Base-by-base conservation (phyloP, 2,329 filamentous ascomycete species). In the Clonostachys rosea region DNA sequence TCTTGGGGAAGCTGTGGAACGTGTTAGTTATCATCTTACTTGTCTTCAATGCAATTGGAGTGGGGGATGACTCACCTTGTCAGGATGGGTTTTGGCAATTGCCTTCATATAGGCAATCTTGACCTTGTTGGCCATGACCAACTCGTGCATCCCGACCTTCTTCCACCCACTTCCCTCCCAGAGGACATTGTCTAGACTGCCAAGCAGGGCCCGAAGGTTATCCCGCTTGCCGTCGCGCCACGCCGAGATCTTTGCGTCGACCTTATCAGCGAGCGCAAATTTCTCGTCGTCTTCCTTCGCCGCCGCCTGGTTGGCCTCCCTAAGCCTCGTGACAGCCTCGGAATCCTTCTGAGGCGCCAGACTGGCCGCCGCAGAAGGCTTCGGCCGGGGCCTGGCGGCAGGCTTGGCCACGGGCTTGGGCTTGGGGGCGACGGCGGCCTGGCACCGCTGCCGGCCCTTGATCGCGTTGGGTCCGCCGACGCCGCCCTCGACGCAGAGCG, bases 71-170 rank as follows among this genome's bases (percentile, higher is more conserved):
- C 82, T 68, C 76, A 96, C 94, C 86, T 99, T 99, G 67, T 99
- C 94, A 50, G 94, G 94, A 76, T 99, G 94, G 56, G 94, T 94
- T 76, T 96, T 97, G 11, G 86, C 89, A 77, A 99, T 97, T 6
- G 92, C 94, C 79, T 96, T 96, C 94, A 99, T 97, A 64, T 99
- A 99, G 50, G 88, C 77, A 54, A 99, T 86, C 80, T 99, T 99
- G 65, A 97, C 94, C 75, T 92, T 96, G 56, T 89, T 91, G 34
- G 91, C 84, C 78, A 96, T 80, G 45, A 99, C 87, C 56, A 99
- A 68, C 70, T 99, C 94, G 54, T 91, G 86, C 82, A 99, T 83
- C 34, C 90, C 91, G 48, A 97, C 86, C 73, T 95, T 96, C 74
- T 96, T 96, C 94, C 94, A 99, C 5, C 90, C 91, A 52, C 90